A percentile compares a stretch with the other conserved stretches of the same genome.
These are phyloP conservation scores for Taphrina confusa DNA, from an alignment of 1,139 yeast species.

Conservation along the genomic window DNA sequence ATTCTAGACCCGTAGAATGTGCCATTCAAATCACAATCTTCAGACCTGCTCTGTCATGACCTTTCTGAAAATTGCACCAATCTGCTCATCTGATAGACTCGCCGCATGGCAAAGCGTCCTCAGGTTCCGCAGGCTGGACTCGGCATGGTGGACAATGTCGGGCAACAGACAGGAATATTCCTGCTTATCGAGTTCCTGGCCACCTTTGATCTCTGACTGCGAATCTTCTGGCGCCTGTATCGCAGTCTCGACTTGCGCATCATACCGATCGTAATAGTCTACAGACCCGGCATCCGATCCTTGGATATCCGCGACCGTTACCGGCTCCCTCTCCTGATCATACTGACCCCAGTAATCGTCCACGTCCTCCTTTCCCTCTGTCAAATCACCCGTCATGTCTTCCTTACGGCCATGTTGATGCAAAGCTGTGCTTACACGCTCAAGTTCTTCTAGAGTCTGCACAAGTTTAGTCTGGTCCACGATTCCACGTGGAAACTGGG, in stretches of 20 bases:
- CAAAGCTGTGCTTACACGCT: too few species aligned
- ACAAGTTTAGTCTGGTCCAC: not conserved
- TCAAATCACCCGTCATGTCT: not conserved
- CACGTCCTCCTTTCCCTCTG: not conserved
- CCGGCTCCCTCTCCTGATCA: not conserved
- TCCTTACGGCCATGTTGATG: not conserved
- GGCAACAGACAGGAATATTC: not conserved
- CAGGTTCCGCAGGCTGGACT: conserved; percentile 17
- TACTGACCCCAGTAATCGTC: conserved; percentile 29
- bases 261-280: conserved; percentile 30
- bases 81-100: conserved; percentile 1
- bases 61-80: not conserved
- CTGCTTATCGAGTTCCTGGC: not conserved
- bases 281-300: not conserved
- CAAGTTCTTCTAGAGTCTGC: too few species aligned
- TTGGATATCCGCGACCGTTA: not conserved
- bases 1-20: too few species aligned
- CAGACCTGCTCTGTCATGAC: not conserved
- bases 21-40: not conserved
- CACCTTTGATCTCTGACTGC: not conserved
- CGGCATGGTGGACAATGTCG: conserved; percentile 19
- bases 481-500: not conserved
- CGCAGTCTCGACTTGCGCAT: conserved; percentile 16
- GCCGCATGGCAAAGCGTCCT: conserved; percentile 11
- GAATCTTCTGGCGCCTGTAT: not conserved